phyloP scores from a whole-genome alignment of 208 protist species.

The Acanthamoeba rhysodes region DNA sequence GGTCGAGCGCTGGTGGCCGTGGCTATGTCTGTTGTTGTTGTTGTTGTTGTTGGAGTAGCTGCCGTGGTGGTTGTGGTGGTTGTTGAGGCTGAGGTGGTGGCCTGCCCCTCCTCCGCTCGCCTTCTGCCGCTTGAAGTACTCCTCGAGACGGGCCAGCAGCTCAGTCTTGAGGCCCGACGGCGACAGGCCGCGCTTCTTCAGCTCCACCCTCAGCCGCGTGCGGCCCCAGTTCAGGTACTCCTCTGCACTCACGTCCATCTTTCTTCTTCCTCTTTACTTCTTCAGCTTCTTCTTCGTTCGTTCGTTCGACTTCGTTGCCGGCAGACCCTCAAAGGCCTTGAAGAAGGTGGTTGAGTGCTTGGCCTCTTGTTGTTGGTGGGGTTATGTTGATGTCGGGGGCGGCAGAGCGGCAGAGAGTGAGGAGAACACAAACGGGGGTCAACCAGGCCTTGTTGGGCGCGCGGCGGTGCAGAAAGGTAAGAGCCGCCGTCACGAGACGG shows the following conservation, averaged over 20 bases:
- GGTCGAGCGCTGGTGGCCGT: neutral
- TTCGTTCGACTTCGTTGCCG: too few relatives aligned
- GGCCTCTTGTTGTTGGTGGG: neutral
- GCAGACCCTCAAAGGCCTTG: too few relatives aligned
- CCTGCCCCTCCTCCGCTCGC: neutral
- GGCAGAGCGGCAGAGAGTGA: too few relatives aligned
- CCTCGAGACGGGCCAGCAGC: constrained; percentile 58
- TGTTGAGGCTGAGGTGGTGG: neutral
- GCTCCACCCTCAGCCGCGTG: constrained; percentile 53
- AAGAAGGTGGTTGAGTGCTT: neutral
- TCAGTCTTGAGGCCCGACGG: constrained; percentile 63
- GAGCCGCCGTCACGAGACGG: neutral
- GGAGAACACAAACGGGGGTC: too few relatives aligned
- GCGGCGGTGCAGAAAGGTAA: neutral
- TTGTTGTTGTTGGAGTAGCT: neutral
- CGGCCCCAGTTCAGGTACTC: constrained; percentile 67
- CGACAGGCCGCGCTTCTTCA: constrained; percentile 48
- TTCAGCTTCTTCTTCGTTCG: neutral
- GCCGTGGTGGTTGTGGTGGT: neutral
- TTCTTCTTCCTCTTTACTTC: neutral
- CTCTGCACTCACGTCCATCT: constrained; percentile 44
- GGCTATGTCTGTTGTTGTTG: neutral
- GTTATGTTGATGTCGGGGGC: neutral
- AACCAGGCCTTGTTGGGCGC: too few relatives aligned
- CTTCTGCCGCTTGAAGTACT: constrained; percentile 71